Base-by-base conservation (phyloP, 23 red algal genomes). In the Chondrus crispus region DNA sequence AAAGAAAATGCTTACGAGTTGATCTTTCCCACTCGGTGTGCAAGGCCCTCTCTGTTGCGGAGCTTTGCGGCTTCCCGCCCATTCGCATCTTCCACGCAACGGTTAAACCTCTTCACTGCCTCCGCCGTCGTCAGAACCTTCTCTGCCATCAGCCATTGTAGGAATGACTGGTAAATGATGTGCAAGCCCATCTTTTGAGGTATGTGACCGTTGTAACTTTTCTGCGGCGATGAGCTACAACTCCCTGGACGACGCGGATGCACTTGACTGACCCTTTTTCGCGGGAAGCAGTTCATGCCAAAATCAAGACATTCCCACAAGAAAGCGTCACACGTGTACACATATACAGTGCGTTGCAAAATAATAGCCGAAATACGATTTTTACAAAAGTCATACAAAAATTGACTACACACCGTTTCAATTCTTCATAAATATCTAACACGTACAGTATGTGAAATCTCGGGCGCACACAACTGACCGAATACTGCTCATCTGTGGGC, bases 21-120 rank as follows among this genome's bases (percentile, higher is more conserved):
- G 45, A 87, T 87, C 11, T 72, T 87, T 43, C 74, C 62, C 39
- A 87, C 74, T 87, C 66, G 28, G 66, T 68, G 62, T 37, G 49
- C 38, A 38, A 87, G 51, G 0, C 47, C 84, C 40, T 74, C 66
- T 16, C 50, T 43, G 42, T 87, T 44, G 10, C 66, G 84, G 18
- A 87, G 41, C 64, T 87, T 72, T n/a, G 69, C 33, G 24, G 60
- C 84, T 6, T 68, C 19, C 16, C 53, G 46, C 1, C 49, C 66
- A 11, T 87, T 71, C 54, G 19, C 41, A 47, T 43, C 24, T 33
- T 62, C 32, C 6, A 87, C 41, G 51, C 84, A 87, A 11, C 41
- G 18, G 37, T 87, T 87, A 46, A 54, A 87, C 4, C 71, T 62
- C 35, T 87, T 68, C 50, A 72, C 74, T 40, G 84, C 66, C 29